phyloP scores from a whole-genome alignment of 2,329 filamentous ascomycete genomes.

The Colletotrichum chlorophyti region DNA sequence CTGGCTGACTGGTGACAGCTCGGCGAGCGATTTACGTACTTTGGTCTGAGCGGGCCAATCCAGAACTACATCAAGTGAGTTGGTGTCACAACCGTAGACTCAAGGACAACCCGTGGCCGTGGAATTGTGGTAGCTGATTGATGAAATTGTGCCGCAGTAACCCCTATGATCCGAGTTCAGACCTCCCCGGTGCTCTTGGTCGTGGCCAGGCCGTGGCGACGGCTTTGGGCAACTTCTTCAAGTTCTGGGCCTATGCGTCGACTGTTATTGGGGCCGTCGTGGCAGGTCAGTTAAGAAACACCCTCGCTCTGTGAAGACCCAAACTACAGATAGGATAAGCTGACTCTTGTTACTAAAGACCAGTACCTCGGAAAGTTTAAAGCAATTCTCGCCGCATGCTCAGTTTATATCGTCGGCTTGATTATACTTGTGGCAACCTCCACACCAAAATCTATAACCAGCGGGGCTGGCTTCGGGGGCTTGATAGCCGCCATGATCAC shows the following conservation, averaged over 20 bases:
- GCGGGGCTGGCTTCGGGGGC: conserved; percentile 52
- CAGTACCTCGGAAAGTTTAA: conserved; percentile 67
- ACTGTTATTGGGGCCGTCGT: conserved; percentile 11
- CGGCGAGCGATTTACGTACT: conserved; percentile 39
- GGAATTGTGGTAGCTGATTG: neutral
- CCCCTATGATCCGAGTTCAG: conserved; percentile 31
- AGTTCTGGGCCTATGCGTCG: conserved; percentile 33
- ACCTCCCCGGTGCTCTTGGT: conserved; percentile 29
- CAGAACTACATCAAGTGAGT: conserved; percentile 40
- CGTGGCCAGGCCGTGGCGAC: conserved; percentile 29
- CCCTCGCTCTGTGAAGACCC: too few species aligned
- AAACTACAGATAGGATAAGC: rapidly evolving
- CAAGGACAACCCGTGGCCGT: too few species aligned
- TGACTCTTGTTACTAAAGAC: conserved; percentile 50
- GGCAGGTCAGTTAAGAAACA: neutral
- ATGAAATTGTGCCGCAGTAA: conserved; percentile 9
- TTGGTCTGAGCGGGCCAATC: conserved; percentile 38
- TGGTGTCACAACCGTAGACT: too few species aligned
- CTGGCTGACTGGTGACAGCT: conserved; percentile 22
- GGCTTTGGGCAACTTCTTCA: conserved; percentile 37
- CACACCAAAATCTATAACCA: conserved; percentile 42
- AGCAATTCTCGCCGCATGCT: conserved; percentile 59
- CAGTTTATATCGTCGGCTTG: conserved; percentile 30
- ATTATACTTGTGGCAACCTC: conserved; percentile 55
- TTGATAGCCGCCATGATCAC: conserved; percentile 64